phyloP scores from a whole-genome alignment of 2,329 filamentous ascomycete species.

The Colletotrichum tofieldiae region DNA sequence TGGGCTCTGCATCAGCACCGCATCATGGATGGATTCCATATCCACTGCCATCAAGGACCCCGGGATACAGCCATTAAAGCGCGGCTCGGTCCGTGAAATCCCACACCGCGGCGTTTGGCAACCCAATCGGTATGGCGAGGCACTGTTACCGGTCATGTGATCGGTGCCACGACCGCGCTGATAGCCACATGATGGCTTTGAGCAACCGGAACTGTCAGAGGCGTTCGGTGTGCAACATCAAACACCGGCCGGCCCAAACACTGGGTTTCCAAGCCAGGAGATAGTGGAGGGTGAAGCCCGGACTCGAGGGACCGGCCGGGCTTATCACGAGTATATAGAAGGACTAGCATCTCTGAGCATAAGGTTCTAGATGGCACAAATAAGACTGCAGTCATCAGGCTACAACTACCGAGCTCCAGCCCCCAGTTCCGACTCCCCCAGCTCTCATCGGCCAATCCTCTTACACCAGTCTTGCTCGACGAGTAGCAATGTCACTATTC shows the following conservation, averaged over 20 bases:
- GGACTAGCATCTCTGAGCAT: conserved; percentile 25
- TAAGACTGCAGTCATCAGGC: conserved; percentile 2
- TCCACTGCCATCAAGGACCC: neutral
- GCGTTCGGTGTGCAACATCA: conserved; percentile 21
- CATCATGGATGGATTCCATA: conserved; percentile 15
- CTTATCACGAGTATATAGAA: conserved; percentile 43
- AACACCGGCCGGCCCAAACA: conserved; percentile 16
- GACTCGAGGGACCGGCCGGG: conserved; percentile 17
- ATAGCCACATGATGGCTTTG: conserved; percentile 26
- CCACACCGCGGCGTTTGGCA: conserved; percentile 21
- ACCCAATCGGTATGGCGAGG: neutral
- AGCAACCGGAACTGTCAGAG: conserved; percentile 17
- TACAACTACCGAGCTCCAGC: conserved; percentile 14
- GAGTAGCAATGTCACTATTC: conserved; percentile 40
- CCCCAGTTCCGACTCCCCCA: neutral
- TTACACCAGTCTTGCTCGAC: neutral
- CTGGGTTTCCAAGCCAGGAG: conserved; percentile 22
- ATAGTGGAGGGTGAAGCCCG: conserved; percentile 13
- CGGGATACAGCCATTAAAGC: neutral
- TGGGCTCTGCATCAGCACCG: conserved; percentile 1
- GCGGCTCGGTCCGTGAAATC: conserved; percentile 26
- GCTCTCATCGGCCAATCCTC: neutral
- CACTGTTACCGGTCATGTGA: conserved; percentile 38
- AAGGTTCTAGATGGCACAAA: conserved; percentile 5
- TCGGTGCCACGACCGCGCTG: conserved; percentile 28